These are phyloP conservation scores for Zalaria obscura DNA, from an alignment of 2,329 filamentous ascomycete species.

Conservation along the genomic window DNA sequence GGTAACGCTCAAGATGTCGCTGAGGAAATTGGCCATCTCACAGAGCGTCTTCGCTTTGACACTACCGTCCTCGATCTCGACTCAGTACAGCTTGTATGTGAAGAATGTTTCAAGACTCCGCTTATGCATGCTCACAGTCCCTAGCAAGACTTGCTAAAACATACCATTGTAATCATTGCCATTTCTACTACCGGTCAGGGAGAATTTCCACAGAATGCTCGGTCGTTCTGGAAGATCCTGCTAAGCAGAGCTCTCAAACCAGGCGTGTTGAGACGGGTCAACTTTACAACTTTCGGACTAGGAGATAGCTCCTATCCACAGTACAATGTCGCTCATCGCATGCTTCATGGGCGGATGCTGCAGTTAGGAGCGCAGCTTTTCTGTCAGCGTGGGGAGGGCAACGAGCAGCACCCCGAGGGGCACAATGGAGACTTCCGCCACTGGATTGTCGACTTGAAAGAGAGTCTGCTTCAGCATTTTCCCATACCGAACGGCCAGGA, in stretches of 20 bases:
- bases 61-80: conserved; percentile 68
- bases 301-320: conserved; percentile 92
- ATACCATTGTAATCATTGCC: conserved; percentile 57
- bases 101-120: not conserved
- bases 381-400: conserved; percentile 69
- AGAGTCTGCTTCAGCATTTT: conserved; percentile 49
- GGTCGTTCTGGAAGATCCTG: conserved; percentile 71
- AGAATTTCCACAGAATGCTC: conserved; percentile 74
- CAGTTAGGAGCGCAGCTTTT: conserved; percentile 72
- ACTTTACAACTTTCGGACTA: conserved; percentile 77
- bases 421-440: conserved; percentile 29
- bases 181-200: conserved; percentile 91
- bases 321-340: conserved; percentile 84
- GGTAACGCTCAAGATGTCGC: conserved; percentile 88
- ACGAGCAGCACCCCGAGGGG: conserved; percentile 90
- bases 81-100: conserved; percentile 55
- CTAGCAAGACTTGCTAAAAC: conserved; percentile 29
- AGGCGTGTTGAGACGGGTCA: conserved; percentile 51
- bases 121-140: conserved; percentile 1
- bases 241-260: conserved; percentile 63
- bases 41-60: conserved; percentile 65
- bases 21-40: conserved; percentile 61
- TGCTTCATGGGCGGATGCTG: conserved; percentile 68
- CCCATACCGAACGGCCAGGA: conserved; percentile 53
- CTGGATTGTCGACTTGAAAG: conserved; percentile 42